These are phyloP conservation scores for Erysiphe neolycopersici DNA, from an alignment of 2,329 filamentous ascomycete species.

Conservation along the genomic window DNA sequence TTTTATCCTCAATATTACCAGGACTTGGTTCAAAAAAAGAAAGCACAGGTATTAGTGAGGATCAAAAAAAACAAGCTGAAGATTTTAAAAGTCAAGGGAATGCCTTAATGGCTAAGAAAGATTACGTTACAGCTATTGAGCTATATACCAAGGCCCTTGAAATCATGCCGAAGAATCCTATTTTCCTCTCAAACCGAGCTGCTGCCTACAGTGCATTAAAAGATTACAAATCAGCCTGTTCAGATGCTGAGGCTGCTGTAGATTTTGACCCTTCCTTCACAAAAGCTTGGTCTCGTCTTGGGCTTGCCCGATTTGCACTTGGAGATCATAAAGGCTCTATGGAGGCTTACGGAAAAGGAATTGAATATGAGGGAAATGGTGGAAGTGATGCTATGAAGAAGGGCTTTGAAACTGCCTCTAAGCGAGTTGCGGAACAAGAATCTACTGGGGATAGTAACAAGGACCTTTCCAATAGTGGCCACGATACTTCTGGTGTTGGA, in stretches of 20 bases:
- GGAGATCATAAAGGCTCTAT: conserved; percentile 77
- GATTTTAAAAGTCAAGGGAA: conserved; percentile 76
- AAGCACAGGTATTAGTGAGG: conserved; percentile 14
- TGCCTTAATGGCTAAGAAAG: conserved; percentile 80
- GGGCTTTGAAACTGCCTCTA: conserved; percentile 81
- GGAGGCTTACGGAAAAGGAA: conserved; percentile 82
- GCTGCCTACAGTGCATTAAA: conserved; percentile 69
- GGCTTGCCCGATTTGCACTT: conserved; percentile 72
- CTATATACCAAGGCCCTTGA: conserved; percentile 69
- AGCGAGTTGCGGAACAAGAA: conserved; percentile 57
- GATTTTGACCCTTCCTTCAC: conserved; percentile 77
- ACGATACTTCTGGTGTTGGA: conserved; percentile 21
- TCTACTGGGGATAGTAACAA: conserved; percentile 19
- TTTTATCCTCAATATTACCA: conserved; percentile 19
- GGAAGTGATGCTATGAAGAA: conserved; percentile 95
- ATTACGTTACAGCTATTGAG: conserved; percentile 60
- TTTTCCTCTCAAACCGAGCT: conserved; percentile 93
- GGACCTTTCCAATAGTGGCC: conserved; percentile 23
- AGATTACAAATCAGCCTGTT: conserved; percentile 59
- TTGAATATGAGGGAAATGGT: conserved; percentile 79
- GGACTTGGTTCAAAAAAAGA: conserved; percentile 14
- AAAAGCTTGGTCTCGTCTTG: conserved; percentile 87
- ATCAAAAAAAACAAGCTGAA: conserved; percentile 58
- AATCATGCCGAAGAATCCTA: conserved; percentile 62
- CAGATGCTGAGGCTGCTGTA: conserved; percentile 78